Percentiles rank a stretch among this genome's conserved stretches.
Evolutionary conservation across 2,329 filamentous ascomycete species (phyloP).

Genomic region (Cryphonectria nitschkei): DNA sequence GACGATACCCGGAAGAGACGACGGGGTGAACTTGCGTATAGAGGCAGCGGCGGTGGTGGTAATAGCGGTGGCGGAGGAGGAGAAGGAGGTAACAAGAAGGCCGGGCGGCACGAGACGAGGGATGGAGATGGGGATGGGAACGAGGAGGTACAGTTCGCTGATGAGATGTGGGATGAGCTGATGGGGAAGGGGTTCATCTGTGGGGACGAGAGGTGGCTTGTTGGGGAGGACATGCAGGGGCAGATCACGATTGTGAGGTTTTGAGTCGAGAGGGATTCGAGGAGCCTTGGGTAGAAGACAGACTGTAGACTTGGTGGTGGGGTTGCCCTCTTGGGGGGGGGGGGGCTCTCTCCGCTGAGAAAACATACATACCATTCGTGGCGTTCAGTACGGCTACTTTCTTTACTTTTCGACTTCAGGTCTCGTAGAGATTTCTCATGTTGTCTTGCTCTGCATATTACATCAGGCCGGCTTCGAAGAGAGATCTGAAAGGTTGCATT

Average conservation of each 20-base stretch:
- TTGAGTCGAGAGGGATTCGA: constrained; percentile 32
- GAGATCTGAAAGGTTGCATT: no score
- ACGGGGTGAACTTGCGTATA: neutral
- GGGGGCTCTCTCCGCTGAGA: no score
- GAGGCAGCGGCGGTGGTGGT: no score
- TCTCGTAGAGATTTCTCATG: no score
- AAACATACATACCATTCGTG: neutral
- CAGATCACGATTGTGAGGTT: constrained; percentile 60
- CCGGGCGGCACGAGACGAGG: constrained; percentile 5
- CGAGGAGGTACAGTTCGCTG: constrained; percentile 46
- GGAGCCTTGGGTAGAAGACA: neutral
- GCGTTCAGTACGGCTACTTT: neutral
- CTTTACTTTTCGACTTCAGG: neutral
- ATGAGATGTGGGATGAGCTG: constrained; percentile 52
- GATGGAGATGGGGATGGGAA: neutral
- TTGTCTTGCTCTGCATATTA: no score
- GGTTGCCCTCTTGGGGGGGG: no score
- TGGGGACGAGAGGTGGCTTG: constrained; percentile 64
- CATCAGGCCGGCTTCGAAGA: no score
- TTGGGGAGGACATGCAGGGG: constrained; percentile 58
- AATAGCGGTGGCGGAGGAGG: constrained; percentile 4
- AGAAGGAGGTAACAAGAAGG: neutral
- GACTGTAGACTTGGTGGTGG: neutral
- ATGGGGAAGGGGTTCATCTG: constrained; percentile 56
- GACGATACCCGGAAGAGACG: neutral